Conservation (phyloP, 495 filamentous ascomycete genomes). For the Penicillium arizonense region DNA sequence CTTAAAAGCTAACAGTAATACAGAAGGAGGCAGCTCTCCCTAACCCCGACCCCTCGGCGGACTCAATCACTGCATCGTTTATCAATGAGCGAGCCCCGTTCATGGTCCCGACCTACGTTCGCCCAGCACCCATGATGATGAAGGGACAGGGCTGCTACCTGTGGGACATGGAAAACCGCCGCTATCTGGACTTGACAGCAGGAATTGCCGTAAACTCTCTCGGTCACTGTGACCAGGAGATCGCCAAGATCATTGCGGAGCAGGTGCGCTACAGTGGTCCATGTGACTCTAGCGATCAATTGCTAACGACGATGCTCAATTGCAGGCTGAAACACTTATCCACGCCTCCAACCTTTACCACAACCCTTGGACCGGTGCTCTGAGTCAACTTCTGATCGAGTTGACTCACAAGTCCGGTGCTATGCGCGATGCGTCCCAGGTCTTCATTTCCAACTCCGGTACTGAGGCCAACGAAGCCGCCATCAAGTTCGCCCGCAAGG, state of each 20-base stretch:
- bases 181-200: constrained; percentile 90
- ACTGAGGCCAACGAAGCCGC: constrained; percentile 96
- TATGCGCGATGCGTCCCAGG: constrained; percentile 77
- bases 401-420: constrained; percentile 70
- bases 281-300: background rate
- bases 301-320: constrained; percentile 14
- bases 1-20: constrained; percentile 2
- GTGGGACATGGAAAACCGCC: constrained; percentile 84
- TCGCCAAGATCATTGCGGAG: constrained; percentile 65
- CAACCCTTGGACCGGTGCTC: constrained; percentile 86
- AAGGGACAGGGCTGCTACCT: constrained; percentile 83
- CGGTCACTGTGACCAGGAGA: constrained; percentile 78
- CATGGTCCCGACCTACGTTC: constrained; percentile 94
- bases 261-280: constrained; percentile 53
- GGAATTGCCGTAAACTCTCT: constrained; percentile 95
- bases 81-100: constrained; percentile 70
- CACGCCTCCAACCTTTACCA: constrained; percentile 96
- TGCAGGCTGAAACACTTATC: constrained; percentile 69
- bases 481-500: constrained; percentile 93
- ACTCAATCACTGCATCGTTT: constrained; percentile 74
- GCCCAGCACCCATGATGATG: constrained; percentile 86
- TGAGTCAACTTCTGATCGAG: constrained; percentile 81
- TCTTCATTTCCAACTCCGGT: constrained; percentile 93
- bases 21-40: constrained; percentile 65
- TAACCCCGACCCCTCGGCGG: constrained; percentile 72